These are phyloP conservation scores for Millerozyma miso DNA, from an alignment of 805 yeast species.

Conservation along the genomic window DNA sequence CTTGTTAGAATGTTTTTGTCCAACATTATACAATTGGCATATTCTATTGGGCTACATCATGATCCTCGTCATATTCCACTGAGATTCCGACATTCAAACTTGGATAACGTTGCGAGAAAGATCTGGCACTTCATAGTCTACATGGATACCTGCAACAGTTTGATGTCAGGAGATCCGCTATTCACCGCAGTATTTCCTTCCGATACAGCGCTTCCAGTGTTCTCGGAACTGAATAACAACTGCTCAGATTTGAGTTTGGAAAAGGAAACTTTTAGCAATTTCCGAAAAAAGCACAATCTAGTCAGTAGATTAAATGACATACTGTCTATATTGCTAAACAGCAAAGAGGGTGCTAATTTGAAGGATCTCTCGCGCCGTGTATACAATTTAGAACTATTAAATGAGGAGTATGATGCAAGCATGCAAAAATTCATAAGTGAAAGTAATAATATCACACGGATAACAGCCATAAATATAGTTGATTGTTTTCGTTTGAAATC, in stretches of 20 bases:
- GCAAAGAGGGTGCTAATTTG: constrained; percentile 16
- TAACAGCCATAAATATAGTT: constrained; percentile 22
- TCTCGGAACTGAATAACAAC: constrained; percentile 32
- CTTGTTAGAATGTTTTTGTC: constrained; percentile 53
- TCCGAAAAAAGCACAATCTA: constrained; percentile 24
- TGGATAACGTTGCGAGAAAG: constrained; percentile 27
- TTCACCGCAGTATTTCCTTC: constrained; percentile 22
- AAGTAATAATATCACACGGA: constrained; percentile 14
- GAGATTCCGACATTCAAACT: constrained; percentile 18
- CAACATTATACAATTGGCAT: constrained; percentile 61
- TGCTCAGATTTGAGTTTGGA: constrained; percentile 34
- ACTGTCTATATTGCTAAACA: constrained; percentile 16
- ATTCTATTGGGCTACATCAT: constrained; percentile 64
- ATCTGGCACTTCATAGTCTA: constrained; percentile 32
- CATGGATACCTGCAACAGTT: constrained; percentile 26
- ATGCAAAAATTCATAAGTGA: constrained; percentile 12
- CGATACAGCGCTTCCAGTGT: constrained; percentile 29
- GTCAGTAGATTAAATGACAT: constrained; percentile 25
- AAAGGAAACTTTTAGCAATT: constrained; percentile 26
- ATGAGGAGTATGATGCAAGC: constrained; percentile 27
- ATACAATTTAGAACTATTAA: constrained; percentile 30
- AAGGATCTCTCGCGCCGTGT: constrained; percentile 18
- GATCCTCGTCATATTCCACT: constrained; percentile 52
- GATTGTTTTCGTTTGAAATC: constrained; percentile 23
- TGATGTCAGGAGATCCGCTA: constrained; percentile 32